phyloP scores from a whole-genome alignment of 441 rosid species.

The Rhodomyrtus psidioides region DNA sequence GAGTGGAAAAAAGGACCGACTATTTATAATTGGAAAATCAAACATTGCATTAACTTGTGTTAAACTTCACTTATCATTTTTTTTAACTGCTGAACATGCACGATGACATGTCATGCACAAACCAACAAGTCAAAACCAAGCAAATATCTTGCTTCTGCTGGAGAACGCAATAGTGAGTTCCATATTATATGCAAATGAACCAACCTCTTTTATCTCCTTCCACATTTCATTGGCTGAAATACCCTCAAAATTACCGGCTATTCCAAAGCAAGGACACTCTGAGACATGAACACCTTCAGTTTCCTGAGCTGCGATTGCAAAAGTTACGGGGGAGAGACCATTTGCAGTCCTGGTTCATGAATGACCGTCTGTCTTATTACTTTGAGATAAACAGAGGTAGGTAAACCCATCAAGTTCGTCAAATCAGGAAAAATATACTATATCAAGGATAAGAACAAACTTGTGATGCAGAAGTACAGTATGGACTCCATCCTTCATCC shows the following conservation, averaged over 20 bases:
- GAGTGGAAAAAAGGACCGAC: background rate
- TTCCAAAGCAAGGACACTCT: slow-evolving; percentile 57
- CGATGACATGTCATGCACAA: background rate
- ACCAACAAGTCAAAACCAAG: background rate
- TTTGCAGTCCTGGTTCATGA: slow-evolving; percentile 46
- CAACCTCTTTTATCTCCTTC: slow-evolving; percentile 71
- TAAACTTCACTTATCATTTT: background rate
- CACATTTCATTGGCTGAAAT: slow-evolving; percentile 83
- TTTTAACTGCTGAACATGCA: too few species aligned
- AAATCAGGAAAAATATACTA: background rate
- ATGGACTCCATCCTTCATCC: slow-evolving; percentile 69
- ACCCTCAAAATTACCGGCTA: slow-evolving; percentile 58
- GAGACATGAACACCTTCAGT: slow-evolving; percentile 53
- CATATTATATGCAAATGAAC: background rate
- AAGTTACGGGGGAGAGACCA: slow-evolving; percentile 49
- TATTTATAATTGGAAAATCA: background rate
- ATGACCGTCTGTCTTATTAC: background rate
- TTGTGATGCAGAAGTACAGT: slow-evolving; percentile 69
- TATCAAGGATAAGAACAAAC: slow-evolving; percentile 29
- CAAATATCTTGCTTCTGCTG: background rate
- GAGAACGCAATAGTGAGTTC: background rate
- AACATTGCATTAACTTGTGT: background rate
- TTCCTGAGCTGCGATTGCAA: slow-evolving; percentile 67
- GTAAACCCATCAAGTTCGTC: background rate
- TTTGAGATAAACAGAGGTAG: background rate